Conservation (phyloP, 78 protist species). For the Chrysochromulina parva region DNA sequence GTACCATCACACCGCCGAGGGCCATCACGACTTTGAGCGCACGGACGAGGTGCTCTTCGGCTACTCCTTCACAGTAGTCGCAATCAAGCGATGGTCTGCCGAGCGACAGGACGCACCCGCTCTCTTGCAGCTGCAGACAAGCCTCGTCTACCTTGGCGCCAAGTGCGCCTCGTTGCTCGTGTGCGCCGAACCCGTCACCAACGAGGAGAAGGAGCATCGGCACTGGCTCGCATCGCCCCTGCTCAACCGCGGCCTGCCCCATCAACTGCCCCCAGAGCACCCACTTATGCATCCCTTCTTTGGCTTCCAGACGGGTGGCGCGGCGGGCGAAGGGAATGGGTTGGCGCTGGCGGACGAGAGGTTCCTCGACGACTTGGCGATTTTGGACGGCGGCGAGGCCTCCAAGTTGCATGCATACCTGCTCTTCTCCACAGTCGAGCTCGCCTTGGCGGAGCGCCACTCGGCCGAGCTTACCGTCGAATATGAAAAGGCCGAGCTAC, state of each 20-base stretch:
- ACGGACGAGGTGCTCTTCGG: background rate
- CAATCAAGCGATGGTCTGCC: background rate
- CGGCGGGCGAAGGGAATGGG: background rate
- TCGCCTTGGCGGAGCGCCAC: too few relatives aligned
- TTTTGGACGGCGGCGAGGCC: background rate
- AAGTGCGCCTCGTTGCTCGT: conserved; percentile 17
- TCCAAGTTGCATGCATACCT: background rate
- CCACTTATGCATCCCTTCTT: conserved; percentile 13
- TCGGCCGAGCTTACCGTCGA: too few relatives aligned
- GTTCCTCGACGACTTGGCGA: background rate
- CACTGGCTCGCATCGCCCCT: conserved; percentile 16
- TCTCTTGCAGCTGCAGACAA: background rate
- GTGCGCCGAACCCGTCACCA: background rate
- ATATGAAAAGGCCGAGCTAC: background rate
- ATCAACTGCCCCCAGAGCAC: background rate
- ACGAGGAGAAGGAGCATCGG: background rate
- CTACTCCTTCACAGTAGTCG: background rate
- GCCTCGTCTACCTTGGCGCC: background rate
- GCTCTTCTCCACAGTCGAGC: background rate
- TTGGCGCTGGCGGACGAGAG: background rate
- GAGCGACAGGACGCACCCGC: background rate
- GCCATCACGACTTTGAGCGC: too few relatives aligned
- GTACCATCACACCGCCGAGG: background rate
- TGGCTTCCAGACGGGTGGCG: background rate
- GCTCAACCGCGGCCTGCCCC: conserved; percentile 2